Base-by-base conservation (phyloP, 768 basidiomycete genomes). In the Pleurotus cornucopiae region DNA sequence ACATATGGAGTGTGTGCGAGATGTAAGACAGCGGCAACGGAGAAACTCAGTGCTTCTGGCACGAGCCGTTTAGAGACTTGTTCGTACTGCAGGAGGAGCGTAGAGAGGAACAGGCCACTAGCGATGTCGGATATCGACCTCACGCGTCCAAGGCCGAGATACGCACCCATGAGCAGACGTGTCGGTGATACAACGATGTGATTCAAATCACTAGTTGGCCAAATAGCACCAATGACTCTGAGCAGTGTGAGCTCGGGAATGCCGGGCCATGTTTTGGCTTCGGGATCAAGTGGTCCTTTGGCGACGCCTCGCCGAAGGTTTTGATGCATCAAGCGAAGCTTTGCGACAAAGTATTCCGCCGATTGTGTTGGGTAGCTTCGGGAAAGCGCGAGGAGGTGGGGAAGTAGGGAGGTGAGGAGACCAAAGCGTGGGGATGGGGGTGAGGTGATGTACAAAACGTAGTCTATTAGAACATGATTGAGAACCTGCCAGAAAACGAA, bases 191-290 rank as follows among this genome's bases (percentile, higher is more conserved):
- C 75, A 46, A 98, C 94, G 0, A 86, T 82, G 69, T 99, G 95
- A 51, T 86, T 88, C 71, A 96, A 80, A 71, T 99, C 97, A 67
- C 93, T 96, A 2, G 94, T 94, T 2, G 94, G 89, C 95, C 95
- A 99, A 37, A 90, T 73, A 12, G 77, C 72, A 3, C 94, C 94
- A 49, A 92, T 80, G 39, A 94, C 68, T 20, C 94, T 85, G 26
- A 98, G 74, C 2, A 99, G 75, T 0, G 81, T 75, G 16, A 99
- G 76, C 68, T 99, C 97, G 4, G 92, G 72, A 3, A 85, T 68
- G 25, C 89, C 88, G 5, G 97, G 96, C 87, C 92, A 98, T 0
- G 93, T 98, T 72, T 83, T 90, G 2, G 91, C 77, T 6, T 81
- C 75, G 0, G 68, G 68, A 21, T 79, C 72, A 12, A 82, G 72